Percentiles rank a stretch among this genome's conserved stretches.
Conservation (phyloP, 2,329 filamentous ascomycete species). For the Amylocarpus encephaloides region DNA sequence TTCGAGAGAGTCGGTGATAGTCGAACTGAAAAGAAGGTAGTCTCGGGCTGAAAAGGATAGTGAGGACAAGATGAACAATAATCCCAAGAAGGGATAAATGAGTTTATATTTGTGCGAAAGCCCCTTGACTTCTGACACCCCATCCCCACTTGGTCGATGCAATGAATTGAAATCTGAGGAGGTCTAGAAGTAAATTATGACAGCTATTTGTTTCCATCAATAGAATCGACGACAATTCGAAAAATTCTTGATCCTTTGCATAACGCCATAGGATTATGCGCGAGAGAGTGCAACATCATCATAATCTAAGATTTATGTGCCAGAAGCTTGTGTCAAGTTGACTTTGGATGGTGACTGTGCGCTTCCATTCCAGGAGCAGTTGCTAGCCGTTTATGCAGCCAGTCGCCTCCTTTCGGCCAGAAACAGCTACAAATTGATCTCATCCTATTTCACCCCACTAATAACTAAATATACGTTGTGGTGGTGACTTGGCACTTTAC, state of each 20-base stretch:
- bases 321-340: neutral
- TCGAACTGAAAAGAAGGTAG: slow-evolving; percentile 17
- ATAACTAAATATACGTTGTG: neutral
- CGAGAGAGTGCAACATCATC: neutral
- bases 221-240: neutral
- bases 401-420: neutral
- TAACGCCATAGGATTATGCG: slow-evolving; percentile 5
- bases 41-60: slow-evolving; percentile 4
- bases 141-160: neutral
- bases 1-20: slow-evolving; percentile 20
- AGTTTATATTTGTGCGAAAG: slow-evolving; percentile 1
- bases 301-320: neutral
- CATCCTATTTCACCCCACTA: neutral
- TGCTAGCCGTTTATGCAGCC: neutral
- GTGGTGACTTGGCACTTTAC: slow-evolving; percentile 3
- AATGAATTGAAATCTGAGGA: neutral
- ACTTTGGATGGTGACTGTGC: neutral
- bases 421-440: slow-evolving; percentile 4
- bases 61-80: slow-evolving; percentile 1
- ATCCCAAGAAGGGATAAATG: slow-evolving; percentile 1
- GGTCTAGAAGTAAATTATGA: neutral
- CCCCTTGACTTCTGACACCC: neutral
- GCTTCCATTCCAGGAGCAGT: neutral
- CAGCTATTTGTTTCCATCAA: slow-evolving; percentile 6
- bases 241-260: neutral